A percentile compares a stretch with the other conserved stretches of the same genome.
phyloP scores from a whole-genome alignment of 306 rosid species.

The Citrullus mucosospermus region DNA sequence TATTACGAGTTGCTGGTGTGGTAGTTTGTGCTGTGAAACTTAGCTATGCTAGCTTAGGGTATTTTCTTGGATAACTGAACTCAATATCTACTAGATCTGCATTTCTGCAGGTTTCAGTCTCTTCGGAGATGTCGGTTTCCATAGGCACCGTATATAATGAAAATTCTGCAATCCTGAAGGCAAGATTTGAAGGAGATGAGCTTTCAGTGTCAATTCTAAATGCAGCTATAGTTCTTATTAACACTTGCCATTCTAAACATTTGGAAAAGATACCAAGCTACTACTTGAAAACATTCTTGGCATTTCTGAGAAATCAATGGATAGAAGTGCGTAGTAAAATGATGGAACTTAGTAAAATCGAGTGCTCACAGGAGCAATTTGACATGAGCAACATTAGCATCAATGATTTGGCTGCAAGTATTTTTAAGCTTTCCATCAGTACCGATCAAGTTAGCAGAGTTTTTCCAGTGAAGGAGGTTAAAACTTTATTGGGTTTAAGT shows the following conservation, averaged over 20 bases:
- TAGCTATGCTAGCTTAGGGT: background rate
- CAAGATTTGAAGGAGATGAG: slow-evolving; percentile 45
- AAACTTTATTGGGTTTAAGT: slow-evolving; percentile 38
- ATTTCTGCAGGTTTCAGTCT: slow-evolving; percentile 48
- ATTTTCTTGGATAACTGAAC: slow-evolving; percentile 8
- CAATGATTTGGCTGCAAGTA: slow-evolving; percentile 44
- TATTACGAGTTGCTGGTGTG: background rate
- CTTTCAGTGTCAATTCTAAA: slow-evolving; percentile 29
- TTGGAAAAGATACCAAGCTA: slow-evolving; percentile 30
- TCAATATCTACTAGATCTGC: slow-evolving; percentile 40
- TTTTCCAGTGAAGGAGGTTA: slow-evolving; percentile 30
- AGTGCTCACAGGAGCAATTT: slow-evolving; percentile 20
- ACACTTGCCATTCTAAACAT: slow-evolving; percentile 37
- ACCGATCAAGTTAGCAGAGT: slow-evolving; percentile 11
- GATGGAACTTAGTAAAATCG: slow-evolving; percentile 9
- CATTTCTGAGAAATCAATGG: slow-evolving; percentile 34
- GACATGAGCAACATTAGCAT: slow-evolving; percentile 33
- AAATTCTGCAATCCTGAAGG: slow-evolving; percentile 20
- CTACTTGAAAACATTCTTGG: slow-evolving; percentile 19
- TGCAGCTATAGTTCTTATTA: slow-evolving; percentile 39
- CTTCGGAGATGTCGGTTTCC: slow-evolving; percentile 23
- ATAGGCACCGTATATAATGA: slow-evolving; percentile 26
- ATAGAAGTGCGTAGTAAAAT: slow-evolving; percentile 24
- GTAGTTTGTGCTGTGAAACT: background rate
- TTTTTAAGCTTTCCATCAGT: slow-evolving; percentile 57